Evolutionary conservation across 371 early-diverging fungal genomes (phyloP).

Genomic region (Actinomortierella ambigua): DNA sequence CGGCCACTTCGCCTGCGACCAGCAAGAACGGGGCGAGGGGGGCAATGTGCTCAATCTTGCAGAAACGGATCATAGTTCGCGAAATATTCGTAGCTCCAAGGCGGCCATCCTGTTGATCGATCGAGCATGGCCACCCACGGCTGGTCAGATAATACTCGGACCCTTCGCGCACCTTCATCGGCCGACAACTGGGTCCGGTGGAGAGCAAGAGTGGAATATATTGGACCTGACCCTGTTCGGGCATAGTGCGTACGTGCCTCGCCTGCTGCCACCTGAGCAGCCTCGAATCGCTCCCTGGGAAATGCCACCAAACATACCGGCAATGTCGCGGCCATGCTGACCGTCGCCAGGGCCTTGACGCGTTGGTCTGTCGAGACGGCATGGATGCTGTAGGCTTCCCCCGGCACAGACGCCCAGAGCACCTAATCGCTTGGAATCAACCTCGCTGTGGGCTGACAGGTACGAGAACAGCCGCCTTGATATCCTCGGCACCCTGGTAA

Average conservation of each 20-base stretch:
- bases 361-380: slow-evolving; percentile 25
- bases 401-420: slow-evolving; percentile 37
- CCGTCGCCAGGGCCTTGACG: slow-evolving; percentile 25
- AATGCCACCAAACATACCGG: slow-evolving; percentile 9
- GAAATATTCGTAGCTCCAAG: slow-evolving; percentile 22
- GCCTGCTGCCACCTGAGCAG: slow-evolving; percentile 7
- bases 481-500: slow-evolving; percentile 18
- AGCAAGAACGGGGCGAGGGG: slow-evolving; percentile 26
- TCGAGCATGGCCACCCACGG: slow-evolving; percentile 16
- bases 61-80: slow-evolving; percentile 17
- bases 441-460: slow-evolving; percentile 11
- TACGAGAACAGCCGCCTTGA: slow-evolving; percentile 30
- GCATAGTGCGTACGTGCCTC: slow-evolving; percentile 21
- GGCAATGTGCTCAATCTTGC: slow-evolving; percentile 9
- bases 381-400: slow-evolving; percentile 26
- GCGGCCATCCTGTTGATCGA: slow-evolving; percentile 11
- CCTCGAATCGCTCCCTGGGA: slow-evolving; percentile 7
- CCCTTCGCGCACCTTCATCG: slow-evolving; percentile 15
- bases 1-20: slow-evolving; percentile 34
- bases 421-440: slow-evolving; percentile 22
- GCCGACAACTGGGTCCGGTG: neutral
- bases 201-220: slow-evolving; percentile 27
- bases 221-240: slow-evolving; percentile 15
- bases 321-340: slow-evolving; percentile 20
- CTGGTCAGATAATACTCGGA: slow-evolving; percentile 36